phyloP scores from a whole-genome alignment of 805 yeast genomes.

The Saturnispora bothae region DNA sequence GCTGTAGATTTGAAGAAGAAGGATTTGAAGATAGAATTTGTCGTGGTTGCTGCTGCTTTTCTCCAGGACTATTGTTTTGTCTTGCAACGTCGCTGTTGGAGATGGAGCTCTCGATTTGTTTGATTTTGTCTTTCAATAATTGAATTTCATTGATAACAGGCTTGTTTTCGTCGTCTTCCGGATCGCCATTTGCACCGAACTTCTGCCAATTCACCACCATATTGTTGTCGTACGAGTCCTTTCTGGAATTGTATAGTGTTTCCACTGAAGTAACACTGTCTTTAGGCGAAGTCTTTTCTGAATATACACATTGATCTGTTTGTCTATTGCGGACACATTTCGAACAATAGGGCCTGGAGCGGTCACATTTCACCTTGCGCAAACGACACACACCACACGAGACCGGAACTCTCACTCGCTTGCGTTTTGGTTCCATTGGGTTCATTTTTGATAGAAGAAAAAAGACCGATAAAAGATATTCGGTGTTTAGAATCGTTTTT shows the following conservation, averaged over 20 bases:
- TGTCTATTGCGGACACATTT: slow-evolving; percentile 20
- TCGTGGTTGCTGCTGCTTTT: too few species aligned
- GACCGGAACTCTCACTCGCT: slow-evolving; percentile 23
- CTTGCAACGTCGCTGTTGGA: slow-evolving; percentile 24
- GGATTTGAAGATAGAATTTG: too few species aligned
- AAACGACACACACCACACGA: slow-evolving; percentile 39
- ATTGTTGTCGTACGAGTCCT: too few species aligned
- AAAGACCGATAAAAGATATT: too few species aligned
- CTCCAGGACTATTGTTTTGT: slow-evolving; percentile 1
- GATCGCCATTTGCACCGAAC: too few species aligned
- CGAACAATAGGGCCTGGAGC: slow-evolving; percentile 26
- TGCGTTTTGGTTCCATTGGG: slow-evolving; percentile 26
- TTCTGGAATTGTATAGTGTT: too few species aligned
- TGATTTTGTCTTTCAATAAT: slow-evolving; percentile 31
- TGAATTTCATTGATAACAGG: slow-evolving; percentile 26
- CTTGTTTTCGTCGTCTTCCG: too few species aligned
- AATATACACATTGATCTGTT: slow-evolving; percentile 19
- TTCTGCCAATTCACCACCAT: too few species aligned
- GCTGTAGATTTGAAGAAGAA: not conserved
- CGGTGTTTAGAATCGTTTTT: too few species aligned
- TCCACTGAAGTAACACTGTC: too few species aligned
- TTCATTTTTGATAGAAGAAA: too few species aligned
- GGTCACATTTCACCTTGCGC: slow-evolving; percentile 35
- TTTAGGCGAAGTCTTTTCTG: too few species aligned
- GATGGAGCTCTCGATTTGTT: slow-evolving; percentile 36